Conservation (phyloP, 106 monocot genomes). For the Apostasia shenzhenica region DNA sequence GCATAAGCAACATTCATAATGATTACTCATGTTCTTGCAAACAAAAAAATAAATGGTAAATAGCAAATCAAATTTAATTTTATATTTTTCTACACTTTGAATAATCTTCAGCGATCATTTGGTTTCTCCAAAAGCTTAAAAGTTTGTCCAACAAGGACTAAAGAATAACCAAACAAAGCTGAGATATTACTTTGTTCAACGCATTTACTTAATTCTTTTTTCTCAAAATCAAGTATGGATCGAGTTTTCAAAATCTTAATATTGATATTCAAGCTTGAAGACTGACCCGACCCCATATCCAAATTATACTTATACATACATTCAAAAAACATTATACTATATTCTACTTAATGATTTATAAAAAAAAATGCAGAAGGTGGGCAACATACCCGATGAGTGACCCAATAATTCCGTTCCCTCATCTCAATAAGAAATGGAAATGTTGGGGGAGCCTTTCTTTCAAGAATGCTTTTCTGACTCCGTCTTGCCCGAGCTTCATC, state of each 20-base stretch:
- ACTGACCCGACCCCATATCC: background rate
- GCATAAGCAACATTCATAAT: background rate
- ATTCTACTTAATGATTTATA: background rate
- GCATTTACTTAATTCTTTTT: too few relatives aligned
- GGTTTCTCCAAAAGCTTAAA: background rate
- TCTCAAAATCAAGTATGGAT: too few relatives aligned
- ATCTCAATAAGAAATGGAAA: slow-evolving; percentile 99
- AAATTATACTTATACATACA: background rate
- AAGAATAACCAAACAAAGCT: too few relatives aligned
- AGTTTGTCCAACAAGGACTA: too few relatives aligned
- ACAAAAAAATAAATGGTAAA: background rate
- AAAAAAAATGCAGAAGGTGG: background rate
- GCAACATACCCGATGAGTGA: slow-evolving; percentile 77
- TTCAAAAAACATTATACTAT: background rate
- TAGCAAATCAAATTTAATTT: too few relatives aligned
- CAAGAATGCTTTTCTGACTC: slow-evolving; percentile 88
- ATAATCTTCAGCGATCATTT: too few relatives aligned
- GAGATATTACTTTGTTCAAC: too few relatives aligned
- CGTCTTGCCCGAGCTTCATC: slow-evolving; percentile 90
- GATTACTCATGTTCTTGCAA: background rate
- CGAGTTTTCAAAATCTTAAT: background rate
- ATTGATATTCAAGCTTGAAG: background rate
- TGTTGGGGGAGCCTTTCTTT: slow-evolving; percentile 93
- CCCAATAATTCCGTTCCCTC: slow-evolving; percentile 92
- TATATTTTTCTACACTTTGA: too few relatives aligned